Evolutionary conservation across 2,329 filamentous ascomycete species (phyloP).

Genomic region (Sphaerulina populicola): DNA sequence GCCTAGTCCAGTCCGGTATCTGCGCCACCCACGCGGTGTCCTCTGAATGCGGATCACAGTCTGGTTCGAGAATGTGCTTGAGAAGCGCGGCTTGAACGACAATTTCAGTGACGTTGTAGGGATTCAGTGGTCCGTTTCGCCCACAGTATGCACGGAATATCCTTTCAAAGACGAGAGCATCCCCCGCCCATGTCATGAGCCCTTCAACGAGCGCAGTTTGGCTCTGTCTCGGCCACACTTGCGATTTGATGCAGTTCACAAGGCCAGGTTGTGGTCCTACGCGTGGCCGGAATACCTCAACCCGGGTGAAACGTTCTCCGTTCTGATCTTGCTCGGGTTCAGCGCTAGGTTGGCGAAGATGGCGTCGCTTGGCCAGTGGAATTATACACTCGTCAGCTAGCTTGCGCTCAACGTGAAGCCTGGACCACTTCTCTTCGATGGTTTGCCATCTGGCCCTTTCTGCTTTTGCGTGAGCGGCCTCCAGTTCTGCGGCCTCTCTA

Average conservation of each 20-base stretch:
- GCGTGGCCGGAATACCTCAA: conserved; percentile 31
- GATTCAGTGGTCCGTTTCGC: conserved; percentile 14
- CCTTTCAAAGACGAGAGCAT: conserved; percentile 21
- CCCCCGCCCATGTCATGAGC: conserved; percentile 22
- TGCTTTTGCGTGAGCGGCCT: conserved; percentile 6
- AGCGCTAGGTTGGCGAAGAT: conserved; percentile 17
- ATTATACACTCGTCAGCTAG: conserved; percentile 14
- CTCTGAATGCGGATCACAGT: background rate
- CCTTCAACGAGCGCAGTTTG: conserved; percentile 27
- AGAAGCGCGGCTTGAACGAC: conserved; percentile 25
- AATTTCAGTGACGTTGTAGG: conserved; percentile 31
- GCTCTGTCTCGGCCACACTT: conserved; percentile 31
- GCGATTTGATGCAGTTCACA: conserved; percentile 12
- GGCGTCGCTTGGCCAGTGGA: conserved; percentile 14
- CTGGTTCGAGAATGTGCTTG: conserved; percentile 12
- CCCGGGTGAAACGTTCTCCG: conserved; percentile 35
- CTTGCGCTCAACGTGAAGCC: conserved; percentile 21
- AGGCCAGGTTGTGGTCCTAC: conserved; percentile 26
- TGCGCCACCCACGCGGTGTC: background rate
- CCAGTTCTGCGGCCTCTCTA: background rate
- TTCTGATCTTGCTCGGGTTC: conserved; percentile 33
- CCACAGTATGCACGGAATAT: conserved; percentile 25
- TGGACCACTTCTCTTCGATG: conserved; percentile 19
- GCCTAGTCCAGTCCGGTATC: conserved; percentile 5
- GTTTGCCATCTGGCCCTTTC: conserved; percentile 1